Evolutionary conservation across 2,329 filamentous ascomycete genomes (phyloP).

Genomic region (Monosporascus sp.): DNA sequence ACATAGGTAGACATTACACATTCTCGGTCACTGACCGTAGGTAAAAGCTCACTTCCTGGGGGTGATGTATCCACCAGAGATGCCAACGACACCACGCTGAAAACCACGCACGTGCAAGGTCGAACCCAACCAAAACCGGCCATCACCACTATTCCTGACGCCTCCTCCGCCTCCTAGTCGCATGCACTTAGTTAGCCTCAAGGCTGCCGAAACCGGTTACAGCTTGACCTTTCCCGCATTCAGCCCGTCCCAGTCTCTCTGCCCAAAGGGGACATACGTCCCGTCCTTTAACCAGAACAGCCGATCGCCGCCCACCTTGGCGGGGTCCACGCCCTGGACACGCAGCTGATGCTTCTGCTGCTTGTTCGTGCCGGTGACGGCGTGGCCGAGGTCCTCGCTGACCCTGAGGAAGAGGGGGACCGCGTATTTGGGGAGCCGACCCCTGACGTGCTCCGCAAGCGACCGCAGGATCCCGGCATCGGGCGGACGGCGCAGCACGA

Average conservation of each 20-base stretch:
- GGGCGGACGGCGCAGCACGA: conserved; percentile 50
- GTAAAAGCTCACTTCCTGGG: neutral
- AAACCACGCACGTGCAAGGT: neutral
- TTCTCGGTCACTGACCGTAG: no score
- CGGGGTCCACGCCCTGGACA: conserved; percentile 68
- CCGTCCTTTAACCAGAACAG: conserved; percentile 63
- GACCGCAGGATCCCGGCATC: conserved; percentile 46
- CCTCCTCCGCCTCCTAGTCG: neutral
- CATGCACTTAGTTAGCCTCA: neutral
- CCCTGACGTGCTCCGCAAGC: conserved; percentile 54
- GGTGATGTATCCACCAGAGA: neutral
- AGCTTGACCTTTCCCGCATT: conserved; percentile 66
- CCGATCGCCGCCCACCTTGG: conserved; percentile 42
- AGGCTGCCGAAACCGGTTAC: conserved; percentile 30
- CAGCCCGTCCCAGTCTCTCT: conserved; percentile 64
- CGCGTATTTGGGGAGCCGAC: conserved; percentile 66
- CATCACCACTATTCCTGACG: neutral
- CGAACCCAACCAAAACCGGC: neutral
- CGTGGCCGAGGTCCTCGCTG: conserved; percentile 49
- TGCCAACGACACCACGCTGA: neutral
- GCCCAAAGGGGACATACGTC: conserved; percentile 63
- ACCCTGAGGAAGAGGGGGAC: conserved; percentile 73
- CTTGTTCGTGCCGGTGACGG: conserved; percentile 81
- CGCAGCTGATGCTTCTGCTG: conserved; percentile 75
- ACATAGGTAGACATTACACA: no score